A percentile compares a stretch with the other conserved stretches of the same genome.
These are phyloP conservation scores for Dactylellina sp. DNA, from an alignment of 2,329 filamentous ascomycete genomes.

Conservation along the genomic window DNA sequence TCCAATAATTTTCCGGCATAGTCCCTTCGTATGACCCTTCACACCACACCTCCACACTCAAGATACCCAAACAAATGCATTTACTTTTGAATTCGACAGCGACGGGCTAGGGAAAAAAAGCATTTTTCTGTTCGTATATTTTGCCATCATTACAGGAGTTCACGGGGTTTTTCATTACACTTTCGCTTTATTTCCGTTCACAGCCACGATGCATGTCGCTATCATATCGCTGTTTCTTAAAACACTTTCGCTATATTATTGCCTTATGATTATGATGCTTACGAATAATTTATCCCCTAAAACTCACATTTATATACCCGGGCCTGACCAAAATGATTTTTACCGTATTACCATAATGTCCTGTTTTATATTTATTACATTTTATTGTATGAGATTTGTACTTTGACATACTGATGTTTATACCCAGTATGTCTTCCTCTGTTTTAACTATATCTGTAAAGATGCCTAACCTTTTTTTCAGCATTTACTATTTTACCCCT, in stretches of 20 bases:
- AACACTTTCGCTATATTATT: conserved; percentile 34
- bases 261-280: conserved; percentile 49
- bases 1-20: conserved; percentile 27
- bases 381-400: conserved; percentile 9
- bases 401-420: conserved; percentile 21
- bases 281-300: conserved; percentile 26
- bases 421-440: conserved; percentile 26
- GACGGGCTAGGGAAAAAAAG: conserved; percentile 25
- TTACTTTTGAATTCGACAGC: conserved; percentile 29
- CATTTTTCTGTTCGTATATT: conserved; percentile 14
- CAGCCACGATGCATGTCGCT: conserved; percentile 21
- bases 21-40: conserved; percentile 13
- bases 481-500: conserved; percentile 1
- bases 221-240: neutral
- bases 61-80: conserved; percentile 55
- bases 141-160: conserved; percentile 45
- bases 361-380: conserved; percentile 48
- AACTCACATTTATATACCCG: conserved; percentile 30
- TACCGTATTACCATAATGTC: conserved; percentile 26
- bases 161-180: conserved; percentile 10
- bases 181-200: conserved; percentile 11
- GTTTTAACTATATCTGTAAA: conserved; percentile 1
- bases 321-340: conserved; percentile 16
- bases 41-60: neutral
- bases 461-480: neutral